Evolutionary conservation across 2,329 filamentous ascomycete species (phyloP).

Genomic region (Cladophialophora psammophila): DNA sequence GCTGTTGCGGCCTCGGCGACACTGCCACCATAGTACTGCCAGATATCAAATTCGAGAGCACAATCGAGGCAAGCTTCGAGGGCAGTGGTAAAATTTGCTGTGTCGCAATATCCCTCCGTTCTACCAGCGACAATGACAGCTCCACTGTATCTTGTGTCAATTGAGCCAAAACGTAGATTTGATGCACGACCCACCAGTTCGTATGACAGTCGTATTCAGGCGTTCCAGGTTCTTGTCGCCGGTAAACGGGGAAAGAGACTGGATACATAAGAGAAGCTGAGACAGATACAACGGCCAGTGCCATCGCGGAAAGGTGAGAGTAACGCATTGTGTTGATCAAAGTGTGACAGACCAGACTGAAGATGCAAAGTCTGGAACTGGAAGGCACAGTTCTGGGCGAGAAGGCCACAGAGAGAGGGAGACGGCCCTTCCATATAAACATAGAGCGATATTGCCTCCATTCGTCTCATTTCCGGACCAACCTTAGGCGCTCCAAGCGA

Average conservation of each 20-base stretch:
- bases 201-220: constrained; percentile 48
- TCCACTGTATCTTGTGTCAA: constrained; percentile 34
- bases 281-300: constrained; percentile 18
- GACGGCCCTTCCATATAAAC: neutral
- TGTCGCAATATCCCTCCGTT: constrained; percentile 42
- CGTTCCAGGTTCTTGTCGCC: constrained; percentile 41
- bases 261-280: constrained; percentile 30
- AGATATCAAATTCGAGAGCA: constrained; percentile 54
- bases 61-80: constrained; percentile 51
- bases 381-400: neutral
- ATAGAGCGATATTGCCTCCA: neutral
- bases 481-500: neutral
- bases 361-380: neutral
- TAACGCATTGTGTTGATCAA: constrained; percentile 28
- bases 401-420: neutral
- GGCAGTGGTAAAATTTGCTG: constrained; percentile 42
- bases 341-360: neutral
- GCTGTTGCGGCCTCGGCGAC: constrained; percentile 49
- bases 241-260: constrained; percentile 24
- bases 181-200: constrained; percentile 43
- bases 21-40: constrained; percentile 53
- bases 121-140: constrained; percentile 42
- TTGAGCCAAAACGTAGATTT: neutral
- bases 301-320: constrained; percentile 17
- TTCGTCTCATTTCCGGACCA: neutral